phyloP scores from a whole-genome alignment of 106 monocot genomes.

The Platanthera guangdongensis region DNA sequence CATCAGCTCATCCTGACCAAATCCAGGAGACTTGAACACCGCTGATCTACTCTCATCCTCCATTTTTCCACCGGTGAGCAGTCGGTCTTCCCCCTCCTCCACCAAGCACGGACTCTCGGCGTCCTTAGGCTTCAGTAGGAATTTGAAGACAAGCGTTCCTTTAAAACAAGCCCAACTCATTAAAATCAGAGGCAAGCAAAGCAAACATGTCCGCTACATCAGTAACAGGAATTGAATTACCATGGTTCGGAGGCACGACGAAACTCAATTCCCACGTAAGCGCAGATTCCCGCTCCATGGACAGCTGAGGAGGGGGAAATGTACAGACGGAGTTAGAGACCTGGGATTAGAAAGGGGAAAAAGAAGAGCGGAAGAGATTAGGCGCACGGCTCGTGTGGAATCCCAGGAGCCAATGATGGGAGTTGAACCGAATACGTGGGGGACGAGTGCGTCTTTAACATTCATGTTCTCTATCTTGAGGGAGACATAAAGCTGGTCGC shows the following conservation, averaged over 20 bases:
- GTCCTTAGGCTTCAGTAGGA: constrained; percentile 64
- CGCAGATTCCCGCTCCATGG: constrained; percentile 71
- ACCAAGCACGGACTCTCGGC: constrained; percentile 37
- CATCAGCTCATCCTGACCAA: constrained; percentile 24
- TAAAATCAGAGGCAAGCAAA: neutral
- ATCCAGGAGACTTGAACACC: constrained; percentile 23
- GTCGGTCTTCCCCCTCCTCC: constrained; percentile 61
- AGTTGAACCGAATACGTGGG: constrained; percentile 61
- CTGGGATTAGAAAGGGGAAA: neutral
- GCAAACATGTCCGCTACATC: neutral
- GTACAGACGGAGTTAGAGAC: neutral
- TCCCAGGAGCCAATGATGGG: constrained; percentile 73
- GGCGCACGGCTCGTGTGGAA: constrained; percentile 50
- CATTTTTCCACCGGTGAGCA: constrained; percentile 47
- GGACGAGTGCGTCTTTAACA: constrained; percentile 31
- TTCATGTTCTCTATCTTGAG: constrained; percentile 54
- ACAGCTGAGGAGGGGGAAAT: constrained; percentile 19
- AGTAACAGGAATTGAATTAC: constrained; percentile 20
- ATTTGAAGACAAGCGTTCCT: constrained; percentile 86
- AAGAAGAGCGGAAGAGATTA: neutral
- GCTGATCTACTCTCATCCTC: constrained; percentile 42
- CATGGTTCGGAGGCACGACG: constrained; percentile 75
- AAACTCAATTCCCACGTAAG: constrained; percentile 81
- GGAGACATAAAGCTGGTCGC: constrained; percentile 59
- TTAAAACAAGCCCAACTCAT: neutral